Evolutionary conservation across 495 filamentous ascomycete species (phyloP).

Genomic region (Oidiodendron maius): DNA sequence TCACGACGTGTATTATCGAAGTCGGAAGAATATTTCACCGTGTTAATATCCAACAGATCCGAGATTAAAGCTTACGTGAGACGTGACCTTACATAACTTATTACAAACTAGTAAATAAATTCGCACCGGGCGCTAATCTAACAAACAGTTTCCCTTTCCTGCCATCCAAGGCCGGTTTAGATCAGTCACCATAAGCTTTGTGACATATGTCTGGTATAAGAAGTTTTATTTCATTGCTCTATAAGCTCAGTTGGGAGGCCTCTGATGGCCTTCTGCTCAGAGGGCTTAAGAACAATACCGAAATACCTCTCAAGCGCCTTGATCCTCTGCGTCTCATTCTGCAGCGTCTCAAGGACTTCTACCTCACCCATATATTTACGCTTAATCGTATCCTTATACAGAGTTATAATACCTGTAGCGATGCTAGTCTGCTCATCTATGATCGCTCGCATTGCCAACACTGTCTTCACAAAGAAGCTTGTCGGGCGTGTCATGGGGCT

Average conservation of each 20-base stretch:
- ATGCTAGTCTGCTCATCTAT: conserved; percentile 37
- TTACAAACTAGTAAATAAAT: no score
- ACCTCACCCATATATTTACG: conserved; percentile 38
- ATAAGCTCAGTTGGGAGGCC: conserved; percentile 42
- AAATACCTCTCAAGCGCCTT: conserved; percentile 49
- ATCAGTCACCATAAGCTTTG: no score
- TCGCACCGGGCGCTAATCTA: no score
- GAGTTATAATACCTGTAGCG: conserved; percentile 50
- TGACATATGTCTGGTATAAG: no score
- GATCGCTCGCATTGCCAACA: conserved; percentile 30
- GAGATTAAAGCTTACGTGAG: no score
- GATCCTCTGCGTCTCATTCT: conserved; percentile 45
- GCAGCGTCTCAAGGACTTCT: conserved; percentile 37
- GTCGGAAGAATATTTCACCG: no score
- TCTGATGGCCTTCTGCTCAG: conserved; percentile 48
- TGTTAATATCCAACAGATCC: no score
- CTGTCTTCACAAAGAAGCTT: conserved; percentile 39
- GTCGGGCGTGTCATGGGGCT: conserved; percentile 28
- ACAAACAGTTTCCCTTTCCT: no score
- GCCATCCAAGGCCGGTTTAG: no score
- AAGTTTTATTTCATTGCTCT: neutral
- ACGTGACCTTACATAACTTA: no score
- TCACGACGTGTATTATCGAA: no score
- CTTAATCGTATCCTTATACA: conserved; percentile 55
- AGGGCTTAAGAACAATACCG: conserved; percentile 40